Conservation (phyloP, 139 green algal genomes). For the Haematococcus lacustris region DNA sequence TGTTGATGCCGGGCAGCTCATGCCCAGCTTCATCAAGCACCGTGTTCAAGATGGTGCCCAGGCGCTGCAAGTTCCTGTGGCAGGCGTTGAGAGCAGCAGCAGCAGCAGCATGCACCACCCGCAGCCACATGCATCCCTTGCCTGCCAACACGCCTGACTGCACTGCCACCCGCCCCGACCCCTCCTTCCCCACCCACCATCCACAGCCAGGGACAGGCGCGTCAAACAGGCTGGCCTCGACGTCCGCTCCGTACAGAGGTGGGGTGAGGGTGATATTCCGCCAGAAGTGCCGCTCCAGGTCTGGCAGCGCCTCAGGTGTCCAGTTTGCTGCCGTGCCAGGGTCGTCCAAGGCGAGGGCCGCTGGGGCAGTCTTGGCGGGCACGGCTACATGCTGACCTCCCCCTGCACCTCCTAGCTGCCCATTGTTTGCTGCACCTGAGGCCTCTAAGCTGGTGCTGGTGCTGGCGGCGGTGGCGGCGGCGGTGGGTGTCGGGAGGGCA, state of each 20-base stretch:
- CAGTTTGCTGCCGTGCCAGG: background rate
- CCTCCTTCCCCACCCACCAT: background rate
- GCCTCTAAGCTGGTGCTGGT: too few species aligned
- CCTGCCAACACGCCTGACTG: background rate
- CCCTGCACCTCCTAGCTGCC: too few species aligned
- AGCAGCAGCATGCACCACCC: background rate
- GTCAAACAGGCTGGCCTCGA: conserved; percentile 67
- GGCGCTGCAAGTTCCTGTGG: conserved; percentile 49
- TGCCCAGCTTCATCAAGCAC: conserved; percentile 44
- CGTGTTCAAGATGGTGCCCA: conserved; percentile 63
- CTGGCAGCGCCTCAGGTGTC: background rate
- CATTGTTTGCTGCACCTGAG: too few species aligned
- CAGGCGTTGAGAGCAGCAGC: background rate
- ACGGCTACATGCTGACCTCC: too few species aligned
- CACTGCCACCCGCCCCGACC: background rate
- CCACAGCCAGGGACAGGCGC: conserved; percentile 22
- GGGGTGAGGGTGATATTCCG: conserved; percentile 54
- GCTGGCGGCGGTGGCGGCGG: background rate
- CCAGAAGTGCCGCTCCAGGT: conserved; percentile 57
- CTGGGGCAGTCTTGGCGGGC: too few species aligned
- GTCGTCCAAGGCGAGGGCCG: background rate
- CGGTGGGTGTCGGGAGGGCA: background rate
- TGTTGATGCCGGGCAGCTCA: conserved; percentile 71
- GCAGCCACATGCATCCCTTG: background rate
- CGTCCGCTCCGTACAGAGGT: conserved; percentile 82